Percentiles rank a stretch among this genome's conserved stretches.
phyloP scores from a whole-genome alignment of 805 yeast species.

The Candida argentea region DNA sequence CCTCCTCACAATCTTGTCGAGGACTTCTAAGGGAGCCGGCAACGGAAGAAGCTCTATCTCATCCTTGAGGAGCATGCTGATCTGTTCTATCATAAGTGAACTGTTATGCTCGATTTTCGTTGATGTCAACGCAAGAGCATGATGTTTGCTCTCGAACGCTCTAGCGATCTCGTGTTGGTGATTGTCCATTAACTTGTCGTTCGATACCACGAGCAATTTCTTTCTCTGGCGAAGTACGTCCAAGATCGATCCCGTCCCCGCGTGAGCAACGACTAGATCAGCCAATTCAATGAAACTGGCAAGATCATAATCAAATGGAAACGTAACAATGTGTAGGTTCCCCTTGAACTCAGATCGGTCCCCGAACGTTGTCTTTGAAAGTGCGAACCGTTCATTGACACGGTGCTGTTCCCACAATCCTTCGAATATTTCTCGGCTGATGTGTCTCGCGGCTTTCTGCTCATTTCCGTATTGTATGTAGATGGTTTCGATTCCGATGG shows the following conservation, averaged over 20 bases:
- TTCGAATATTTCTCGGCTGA: constrained; percentile 9
- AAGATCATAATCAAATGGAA: constrained; percentile 20
- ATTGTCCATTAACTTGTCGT: constrained; percentile 69
- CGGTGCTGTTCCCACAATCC: constrained; percentile 8
- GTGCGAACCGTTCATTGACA: background rate
- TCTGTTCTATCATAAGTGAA: background rate
- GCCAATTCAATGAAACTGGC: constrained; percentile 30
- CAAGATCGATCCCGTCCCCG: constrained; percentile 84
- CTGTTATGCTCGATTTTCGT: background rate
- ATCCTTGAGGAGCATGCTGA: constrained; percentile 1
- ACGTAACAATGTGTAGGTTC: constrained; percentile 7
- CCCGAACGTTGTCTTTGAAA: background rate
- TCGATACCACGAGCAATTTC: constrained; percentile 61
- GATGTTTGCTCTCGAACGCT: constrained; percentile 5
- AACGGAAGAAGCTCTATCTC: constrained; percentile 1
- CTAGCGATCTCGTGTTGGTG: constrained; percentile 74
- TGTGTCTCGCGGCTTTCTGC: constrained; percentile 8
- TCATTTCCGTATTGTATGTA: constrained; percentile 47
- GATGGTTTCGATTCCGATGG: constrained; percentile 26
- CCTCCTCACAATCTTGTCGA: constrained; percentile 3
- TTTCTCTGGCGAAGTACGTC: constrained; percentile 55
- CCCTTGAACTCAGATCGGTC: background rate
- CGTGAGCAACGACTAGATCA: constrained; percentile 74
- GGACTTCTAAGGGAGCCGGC: constrained; percentile 1
- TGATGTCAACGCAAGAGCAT: constrained; percentile 1